Evolutionary conservation across 345 rosid genomes (phyloP), one percentile per base, ranked within the genome.

Genomic region (Gossypium rotundifolium): DNA sequence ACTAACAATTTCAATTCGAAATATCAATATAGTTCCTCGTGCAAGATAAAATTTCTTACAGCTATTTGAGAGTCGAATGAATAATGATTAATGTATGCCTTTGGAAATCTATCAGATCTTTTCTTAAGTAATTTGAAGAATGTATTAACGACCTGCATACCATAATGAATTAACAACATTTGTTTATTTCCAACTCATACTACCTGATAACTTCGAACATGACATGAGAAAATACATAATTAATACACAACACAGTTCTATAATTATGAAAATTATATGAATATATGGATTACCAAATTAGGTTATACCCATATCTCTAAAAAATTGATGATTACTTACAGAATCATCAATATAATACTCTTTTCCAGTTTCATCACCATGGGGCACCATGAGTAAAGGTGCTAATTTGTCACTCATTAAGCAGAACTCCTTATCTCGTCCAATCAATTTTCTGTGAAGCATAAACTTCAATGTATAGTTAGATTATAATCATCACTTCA

Each of bases 81-180:
- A 62, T 14, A 62, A 20, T 62, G 66, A 3, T 29, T 29, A 3
- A 62, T 27, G 33, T 62, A 62, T 1, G 66, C 22, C 4, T 33
- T 16, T 7, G 66, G 20, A 33, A 62, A 62, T 62, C 22, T 62
- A 17, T 62, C 45, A 29, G 45, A 62, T 20, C 45, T 62, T 46
- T 62, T 29, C 45, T 33, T 33, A 33, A 33, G 66, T 22, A 63
- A 63, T 63, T 63, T 63, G 67, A 63, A 63, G 22, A 62, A 62
- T 0, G 12, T 33, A 62, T 62, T 62, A 33, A 62, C 20, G 3
- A 62, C 66, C 66, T 62, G 5, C 65, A 60, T 16, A 60, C 14
- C 65, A 60, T 12, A 11, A 25, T 25, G 13, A 18, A 60, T 25
- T 59, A 51, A 11, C 13, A 11, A 3, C 12, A 48, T 11, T 45